Evolutionary conservation across 2,329 filamentous ascomycete species (phyloP), one percentile per base, ranked within the genome.

Genomic region (Rhynchosporium secalis): DNA sequence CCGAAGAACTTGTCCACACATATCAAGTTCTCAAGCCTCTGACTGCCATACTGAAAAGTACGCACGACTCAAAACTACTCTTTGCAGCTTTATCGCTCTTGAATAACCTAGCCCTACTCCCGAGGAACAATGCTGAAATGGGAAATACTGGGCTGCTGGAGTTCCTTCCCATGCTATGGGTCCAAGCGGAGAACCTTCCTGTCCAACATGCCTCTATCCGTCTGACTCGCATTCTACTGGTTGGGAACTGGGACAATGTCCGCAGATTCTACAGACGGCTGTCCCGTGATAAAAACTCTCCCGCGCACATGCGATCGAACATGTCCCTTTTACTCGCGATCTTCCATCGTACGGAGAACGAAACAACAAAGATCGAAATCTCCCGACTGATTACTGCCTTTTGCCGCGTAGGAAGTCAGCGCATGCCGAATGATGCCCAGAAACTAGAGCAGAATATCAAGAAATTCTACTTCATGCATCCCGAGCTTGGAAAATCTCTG

Each of bases 211-310:
- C 49, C 3, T 52, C 49, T 15, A 52, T 52, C 13, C 49, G 49
- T 13, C n/a, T 52, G 3, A 52, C 49, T n/a, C 49, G 49, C 31
- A 52, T 6, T 20, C 49, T 52, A 2, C 31, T 52, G 3, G 49
- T 52, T 52, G 31, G 49, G 3, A 52, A n/a, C 15, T 52, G 49
- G 49, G 49, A 52, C 7, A 52, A 52, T 15, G 49, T 52, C 9
- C 49, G 49, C 49, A 52, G 49, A 52, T 52, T 52, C 49, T 52
- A 52, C 31, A 29, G 49, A 6, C 49, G 49, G 38, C n/a, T 52
- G n/a, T 52, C 49, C 5, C 49, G 49, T 3, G 49, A 52, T 33
- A 52, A 52, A 13, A 33, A 52, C n/a, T 52, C 49, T 20, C 49
- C 49, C 2, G 49, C 49, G 5, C 49, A 52, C 13, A 52, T 52